Conservation (phyloP, 805 yeast species). For the Kregervanrija delftensis region DNA sequence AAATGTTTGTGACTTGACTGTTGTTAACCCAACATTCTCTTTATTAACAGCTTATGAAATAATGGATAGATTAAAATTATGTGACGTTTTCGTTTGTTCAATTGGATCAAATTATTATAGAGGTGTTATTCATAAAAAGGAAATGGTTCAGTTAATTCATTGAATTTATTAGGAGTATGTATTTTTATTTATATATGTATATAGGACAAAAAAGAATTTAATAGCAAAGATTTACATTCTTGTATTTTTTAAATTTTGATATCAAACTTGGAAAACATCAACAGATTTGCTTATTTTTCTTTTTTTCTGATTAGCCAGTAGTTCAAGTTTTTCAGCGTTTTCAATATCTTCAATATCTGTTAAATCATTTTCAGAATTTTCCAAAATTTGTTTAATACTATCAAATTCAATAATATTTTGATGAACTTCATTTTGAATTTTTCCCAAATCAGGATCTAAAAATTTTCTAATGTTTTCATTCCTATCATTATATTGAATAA, state of each 20-base stretch:
- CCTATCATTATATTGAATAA: slow-evolving; percentile 5
- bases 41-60: slow-evolving; percentile 31
- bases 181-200: too few species aligned
- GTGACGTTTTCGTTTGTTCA: slow-evolving; percentile 22
- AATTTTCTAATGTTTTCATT: slow-evolving; percentile 4
- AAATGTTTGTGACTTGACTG: slow-evolving; percentile 13
- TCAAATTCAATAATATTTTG: neutral
- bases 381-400: slow-evolving; percentile 4
- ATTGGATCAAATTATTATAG: slow-evolving; percentile 10
- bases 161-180: too few species aligned
- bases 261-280: slow-evolving; percentile 14
- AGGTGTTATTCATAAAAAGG: slow-evolving; percentile 32
- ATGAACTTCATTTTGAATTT: neutral
- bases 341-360: neutral
- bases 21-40: slow-evolving; percentile 25
- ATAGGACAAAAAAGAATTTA: slow-evolving; percentile 5
- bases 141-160: slow-evolving; percentile 15
- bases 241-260: neutral
- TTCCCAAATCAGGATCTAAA: slow-evolving; percentile 7
- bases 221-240: neutral
- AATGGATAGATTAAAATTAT: slow-evolving; percentile 32
- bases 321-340: neutral
- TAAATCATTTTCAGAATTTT: slow-evolving; percentile 4
- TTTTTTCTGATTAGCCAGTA: slow-evolving; percentile 3
- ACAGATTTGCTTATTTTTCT: slow-evolving; percentile 17